These are phyloP conservation scores for Rhodotorula diobovata DNA, from an alignment of 768 basidiomycete species.

Conservation along the genomic window DNA sequence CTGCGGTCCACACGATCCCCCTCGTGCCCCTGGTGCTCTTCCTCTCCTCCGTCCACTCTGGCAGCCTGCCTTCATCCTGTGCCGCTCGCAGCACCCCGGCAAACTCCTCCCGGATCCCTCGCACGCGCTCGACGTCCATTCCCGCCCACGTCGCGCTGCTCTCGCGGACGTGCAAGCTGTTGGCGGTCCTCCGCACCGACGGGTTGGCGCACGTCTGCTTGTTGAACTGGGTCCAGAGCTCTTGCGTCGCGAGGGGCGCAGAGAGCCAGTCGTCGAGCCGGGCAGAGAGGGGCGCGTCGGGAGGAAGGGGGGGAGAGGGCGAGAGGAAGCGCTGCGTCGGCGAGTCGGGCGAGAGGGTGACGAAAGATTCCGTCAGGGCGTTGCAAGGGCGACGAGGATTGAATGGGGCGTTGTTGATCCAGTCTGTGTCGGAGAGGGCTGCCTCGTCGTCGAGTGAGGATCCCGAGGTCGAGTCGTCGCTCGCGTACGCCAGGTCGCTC, in stretches of 20 bases:
- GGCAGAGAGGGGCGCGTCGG: constrained; percentile 46
- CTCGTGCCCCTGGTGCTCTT: constrained; percentile 32
- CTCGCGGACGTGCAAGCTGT: not conserved
- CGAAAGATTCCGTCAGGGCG: not conserved
- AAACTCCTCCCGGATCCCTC: constrained; percentile 4
- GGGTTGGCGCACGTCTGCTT: constrained; percentile 43
- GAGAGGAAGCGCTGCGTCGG: constrained; percentile 13
- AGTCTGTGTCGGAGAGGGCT: not conserved
- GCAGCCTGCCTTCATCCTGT: constrained; percentile 21
- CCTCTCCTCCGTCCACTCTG: constrained; percentile 17
- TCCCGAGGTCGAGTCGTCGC: no score
- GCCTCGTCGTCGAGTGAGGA: not conserved
- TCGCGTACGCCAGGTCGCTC: no score
- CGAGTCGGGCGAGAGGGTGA: not conserved
- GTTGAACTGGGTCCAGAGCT: constrained; percentile 47
- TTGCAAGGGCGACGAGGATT: not conserved
- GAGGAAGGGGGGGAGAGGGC: constrained; percentile 43
- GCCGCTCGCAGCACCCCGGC: not conserved
- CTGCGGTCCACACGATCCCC: constrained; percentile 53
- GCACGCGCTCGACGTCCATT: not conserved
- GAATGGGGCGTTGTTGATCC: not conserved
- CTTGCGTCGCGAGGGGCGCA: constrained; percentile 48
- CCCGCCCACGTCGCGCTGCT: not conserved
- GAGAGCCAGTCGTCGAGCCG: constrained; percentile 47
- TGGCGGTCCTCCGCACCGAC: not conserved